These are phyloP conservation scores for Euphorbia celastroides DNA, from an alignment of 441 rosid genomes.

Conservation along the genomic window DNA sequence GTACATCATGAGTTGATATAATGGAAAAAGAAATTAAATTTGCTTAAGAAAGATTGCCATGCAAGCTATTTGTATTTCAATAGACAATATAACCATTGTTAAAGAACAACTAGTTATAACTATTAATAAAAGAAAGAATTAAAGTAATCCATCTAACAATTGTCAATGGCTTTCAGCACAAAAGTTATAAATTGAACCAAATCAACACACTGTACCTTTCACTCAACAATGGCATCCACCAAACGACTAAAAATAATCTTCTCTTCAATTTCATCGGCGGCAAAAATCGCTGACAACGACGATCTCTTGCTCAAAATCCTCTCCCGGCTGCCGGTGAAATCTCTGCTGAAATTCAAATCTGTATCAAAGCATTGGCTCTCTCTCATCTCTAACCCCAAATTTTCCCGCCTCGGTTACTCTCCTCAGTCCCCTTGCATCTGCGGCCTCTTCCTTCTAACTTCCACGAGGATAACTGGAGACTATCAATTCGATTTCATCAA, in stretches of 20 bases:
- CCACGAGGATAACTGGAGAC: no score
- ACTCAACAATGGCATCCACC: constrained; percentile 16
- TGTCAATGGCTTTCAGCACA: not conserved
- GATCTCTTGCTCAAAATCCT: constrained; percentile 39
- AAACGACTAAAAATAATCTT: constrained; percentile 19
- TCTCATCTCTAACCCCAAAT: constrained; percentile 43
- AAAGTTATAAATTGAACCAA: not conserved
- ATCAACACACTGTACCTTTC: not conserved
- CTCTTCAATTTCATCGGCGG: constrained; percentile 12
- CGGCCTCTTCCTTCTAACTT: constrained; percentile 23
- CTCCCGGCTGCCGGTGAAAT: constrained; percentile 32
- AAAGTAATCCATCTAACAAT: not conserved
- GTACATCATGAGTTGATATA: no score
- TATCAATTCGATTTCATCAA: no score
- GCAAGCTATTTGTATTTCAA: no score
- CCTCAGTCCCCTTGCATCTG: constrained; percentile 17
- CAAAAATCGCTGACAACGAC: constrained; percentile 28
- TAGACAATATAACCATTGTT: no score
- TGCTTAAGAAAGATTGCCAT: no score
- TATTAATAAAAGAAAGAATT: not conserved
- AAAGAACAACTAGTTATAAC: no score
- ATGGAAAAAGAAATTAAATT: no score
- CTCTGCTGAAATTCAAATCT: constrained; percentile 38
- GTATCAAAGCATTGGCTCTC: constrained; percentile 53
- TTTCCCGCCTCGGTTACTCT: constrained; percentile 13